phyloP scores from a whole-genome alignment of 768 basidiomycete genomes.

The Auriculariales sp. region DNA sequence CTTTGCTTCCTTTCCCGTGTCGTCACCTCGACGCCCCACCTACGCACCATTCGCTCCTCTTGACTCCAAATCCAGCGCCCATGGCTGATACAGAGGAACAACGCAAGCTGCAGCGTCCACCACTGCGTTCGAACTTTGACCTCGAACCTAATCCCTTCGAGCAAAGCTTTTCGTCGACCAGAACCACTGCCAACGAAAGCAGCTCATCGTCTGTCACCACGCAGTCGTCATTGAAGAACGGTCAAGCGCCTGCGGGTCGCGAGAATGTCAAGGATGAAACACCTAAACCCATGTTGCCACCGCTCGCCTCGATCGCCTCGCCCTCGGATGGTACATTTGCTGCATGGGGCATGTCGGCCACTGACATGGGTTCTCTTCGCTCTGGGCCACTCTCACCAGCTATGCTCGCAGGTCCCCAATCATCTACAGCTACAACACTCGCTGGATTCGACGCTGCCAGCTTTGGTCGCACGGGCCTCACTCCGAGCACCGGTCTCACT shows the following conservation, averaged over 20 bases:
- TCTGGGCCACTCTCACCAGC: conserved; percentile 91
- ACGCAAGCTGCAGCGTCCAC: conserved; percentile 4
- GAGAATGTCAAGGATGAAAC: conserved; percentile 15
- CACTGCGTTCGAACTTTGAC: conserved; percentile 51
- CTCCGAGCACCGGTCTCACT: conserved; percentile 72
- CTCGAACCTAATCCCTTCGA: conserved; percentile 91
- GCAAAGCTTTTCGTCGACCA: conserved; percentile 61
- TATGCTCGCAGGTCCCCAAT: conserved; percentile 81
- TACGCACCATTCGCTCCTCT: not conserved
- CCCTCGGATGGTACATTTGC: conserved; percentile 38
- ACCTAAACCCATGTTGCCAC: conserved; percentile 67
- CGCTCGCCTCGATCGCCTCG: conserved; percentile 55
- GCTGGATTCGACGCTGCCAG: conserved; percentile 53
- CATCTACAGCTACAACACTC: conserved; percentile 17
- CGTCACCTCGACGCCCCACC: too few relatives aligned
- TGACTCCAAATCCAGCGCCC: not conserved
- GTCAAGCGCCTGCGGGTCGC: conserved; percentile 9
- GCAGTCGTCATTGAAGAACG: conserved; percentile 15
- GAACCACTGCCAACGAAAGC: conserved; percentile 9
- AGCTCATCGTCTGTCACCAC: conserved; percentile 18
- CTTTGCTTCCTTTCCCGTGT: too few relatives aligned
- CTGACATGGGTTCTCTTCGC: conserved; percentile 65
- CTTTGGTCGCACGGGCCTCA: conserved; percentile 70
- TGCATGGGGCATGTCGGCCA: conserved; percentile 44
- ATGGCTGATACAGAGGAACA: not conserved